Evolutionary conservation across 1,139 yeast genomes (phyloP), one percentile per base, ranked within the genome.

Genomic region (Scheffersomyces segobiensis): DNA sequence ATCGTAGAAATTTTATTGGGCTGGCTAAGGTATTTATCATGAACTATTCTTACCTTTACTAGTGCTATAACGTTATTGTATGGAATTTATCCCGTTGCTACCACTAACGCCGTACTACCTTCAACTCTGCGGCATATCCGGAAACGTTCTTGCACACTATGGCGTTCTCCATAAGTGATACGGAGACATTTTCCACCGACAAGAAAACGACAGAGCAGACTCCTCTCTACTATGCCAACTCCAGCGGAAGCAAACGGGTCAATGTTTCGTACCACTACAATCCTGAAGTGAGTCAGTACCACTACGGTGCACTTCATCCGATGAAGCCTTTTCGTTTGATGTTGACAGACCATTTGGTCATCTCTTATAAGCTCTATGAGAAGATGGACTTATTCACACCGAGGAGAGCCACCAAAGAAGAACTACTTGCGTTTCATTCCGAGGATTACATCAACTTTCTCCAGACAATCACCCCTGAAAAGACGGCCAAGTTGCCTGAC

Each of bases 311-410:
- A 0, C 84, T 87, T 60, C 99, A 95, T 74, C 99, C 99, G 14
- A 95, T 95, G 99, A 95, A 95, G 70, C 99, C 99, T n/a, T 92
- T 95, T 72, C 77, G 99, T 61, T 79, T 95, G 58, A 89, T 93
- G 93, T 81, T 95, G 20, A 95, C 99, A 0, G 98, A 95, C 74
- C 98, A 93, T 72, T 77, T 95, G 62, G 96, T 95, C 52, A 85
- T 89, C 26, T 87, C 91, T 5, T 95, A 95, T 74, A 92, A 92
- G 60, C 77, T 95, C 52, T 92, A 93, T 69, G 93, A 93, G 65
- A 82, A 88, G 64, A 92, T 95, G 98, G 98, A 95, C 68, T 73
- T 93, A 46, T 95, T 90, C 72, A 83, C 86, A 57, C 97, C 98
- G 1, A 79, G 96, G 58, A 74, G 86, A 52, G 98, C 98, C 18